Base-by-base conservation (phyloP, 179 eudicot species). In the Sideroxylon spinosum region DNA sequence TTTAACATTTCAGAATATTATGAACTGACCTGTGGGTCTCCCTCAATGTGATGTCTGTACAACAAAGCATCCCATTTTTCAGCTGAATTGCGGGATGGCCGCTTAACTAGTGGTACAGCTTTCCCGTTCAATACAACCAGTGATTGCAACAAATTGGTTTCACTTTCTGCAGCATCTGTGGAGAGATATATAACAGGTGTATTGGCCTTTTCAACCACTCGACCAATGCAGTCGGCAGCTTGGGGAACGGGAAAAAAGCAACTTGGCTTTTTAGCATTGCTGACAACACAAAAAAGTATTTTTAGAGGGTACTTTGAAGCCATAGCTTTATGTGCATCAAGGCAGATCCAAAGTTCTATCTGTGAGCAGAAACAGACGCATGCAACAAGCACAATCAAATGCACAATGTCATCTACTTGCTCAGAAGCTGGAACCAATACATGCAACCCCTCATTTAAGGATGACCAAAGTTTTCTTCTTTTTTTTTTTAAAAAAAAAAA, bases 41-140 rank as follows among this genome's bases (percentile, higher is more conserved):
- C 94, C 25, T 83, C 90, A 7, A 93, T 88, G 22, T 89, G 88
- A 68, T 91, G 92, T 81, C 99, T 90, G 60, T 93, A 93, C 59
- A 95, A 85, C 78, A 95, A 82, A 83, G 99, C 97, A 93, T 93
- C 96, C 99, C 99, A 95, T 76, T 95, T 95, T 80, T 95, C 99
- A 78, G 97, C 96, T 71, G 89, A 78, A 85, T 90, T 87, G 28
- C 91, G 91, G 60, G 89, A 62, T 63, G 98, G 99, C 25, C 99
- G 83, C 81, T 85, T 89, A 70, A 95, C 88, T 70, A 93, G 97
- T 11, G 98, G 97, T 59, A 95, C 90, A 72, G 83, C 79, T 85
- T 92, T 95, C 49, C 97, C 98, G 48, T 89, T 89, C 57, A 83
- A 75, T 61, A 84, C 80, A 56, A 95, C 68, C 19, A 93, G 85